A percentile compares a stretch with the other conserved stretches of the same genome.
Conservation (phyloP, 345 rosid species). For the Chamaenerion angustifolium region DNA sequence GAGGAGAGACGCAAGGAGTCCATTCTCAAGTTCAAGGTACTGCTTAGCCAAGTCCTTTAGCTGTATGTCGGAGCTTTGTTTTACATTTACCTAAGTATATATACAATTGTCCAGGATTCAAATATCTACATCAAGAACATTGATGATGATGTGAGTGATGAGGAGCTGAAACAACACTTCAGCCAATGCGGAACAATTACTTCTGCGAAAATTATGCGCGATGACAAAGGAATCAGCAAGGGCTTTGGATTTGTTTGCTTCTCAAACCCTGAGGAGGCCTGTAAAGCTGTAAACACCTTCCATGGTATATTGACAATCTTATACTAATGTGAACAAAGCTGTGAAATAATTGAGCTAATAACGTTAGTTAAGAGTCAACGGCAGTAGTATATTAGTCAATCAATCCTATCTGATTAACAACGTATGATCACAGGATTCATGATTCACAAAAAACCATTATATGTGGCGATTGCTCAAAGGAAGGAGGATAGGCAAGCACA, state of each 20-base stretch:
- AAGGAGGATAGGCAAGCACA: constrained; percentile 60
- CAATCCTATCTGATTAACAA: too few relatives aligned
- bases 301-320: constrained; percentile 25
- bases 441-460: constrained; percentile 55
- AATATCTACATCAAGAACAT: constrained; percentile 65
- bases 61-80: neutral
- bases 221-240: constrained; percentile 50
- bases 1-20: constrained; percentile 44
- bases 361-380: too few relatives aligned
- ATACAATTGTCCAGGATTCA: constrained; percentile 29
- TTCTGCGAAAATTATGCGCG: constrained; percentile 53
- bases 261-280: constrained; percentile 54
- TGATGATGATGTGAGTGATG: constrained; percentile 44
- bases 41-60: neutral
- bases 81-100: neutral
- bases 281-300: constrained; percentile 34
- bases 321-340: too few relatives aligned
- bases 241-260: constrained; percentile 77
- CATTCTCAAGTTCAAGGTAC: constrained; percentile 36
- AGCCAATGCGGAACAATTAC: constrained; percentile 52
- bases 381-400: too few relatives aligned
- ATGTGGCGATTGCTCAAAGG: constrained; percentile 64
- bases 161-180: constrained; percentile 43
- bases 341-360: too few relatives aligned
- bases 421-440: constrained; percentile 22